A percentile compares a stretch with the other conserved stretches of the same genome.
These are phyloP conservation scores for Russula brevipes DNA, from an alignment of 768 basidiomycete genomes.

Conservation along the genomic window DNA sequence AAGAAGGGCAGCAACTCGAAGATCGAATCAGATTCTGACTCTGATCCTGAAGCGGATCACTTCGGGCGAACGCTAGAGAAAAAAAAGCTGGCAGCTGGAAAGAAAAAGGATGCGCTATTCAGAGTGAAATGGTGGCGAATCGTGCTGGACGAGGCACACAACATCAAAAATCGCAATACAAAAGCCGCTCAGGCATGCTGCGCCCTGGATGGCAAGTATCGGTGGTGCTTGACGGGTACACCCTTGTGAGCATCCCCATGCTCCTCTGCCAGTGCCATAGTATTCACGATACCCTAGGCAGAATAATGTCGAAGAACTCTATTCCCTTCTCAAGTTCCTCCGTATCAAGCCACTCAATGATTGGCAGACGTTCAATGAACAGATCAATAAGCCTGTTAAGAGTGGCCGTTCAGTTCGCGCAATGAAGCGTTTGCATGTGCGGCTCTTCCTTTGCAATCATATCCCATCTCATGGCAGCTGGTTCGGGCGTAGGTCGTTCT, in stretches of 20 bases:
- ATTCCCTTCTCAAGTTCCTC: slow-evolving; percentile 84
- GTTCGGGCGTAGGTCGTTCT: slow-evolving; percentile 56
- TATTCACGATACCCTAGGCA: slow-evolving; percentile 6
- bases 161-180: slow-evolving; percentile 83
- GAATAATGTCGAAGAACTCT: slow-evolving; percentile 82
- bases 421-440: slow-evolving; percentile 79
- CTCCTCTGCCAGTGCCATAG: neutral
- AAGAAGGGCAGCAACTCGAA: slow-evolving; percentile 36
- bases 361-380: slow-evolving; percentile 71
- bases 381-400: slow-evolving; percentile 79
- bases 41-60: slow-evolving; percentile 39
- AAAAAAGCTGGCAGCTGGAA: slow-evolving; percentile 41
- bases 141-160: slow-evolving; percentile 94
- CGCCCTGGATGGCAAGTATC: slow-evolving; percentile 66
- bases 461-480: neutral
- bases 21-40: slow-evolving; percentile 29
- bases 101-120: slow-evolving; percentile 63
- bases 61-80: slow-evolving; percentile 44
- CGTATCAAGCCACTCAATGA: slow-evolving; percentile 76
- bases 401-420: slow-evolving; percentile 56
- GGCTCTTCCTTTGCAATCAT: slow-evolving; percentile 13
- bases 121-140: slow-evolving; percentile 78
- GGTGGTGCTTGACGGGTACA: slow-evolving; percentile 88
- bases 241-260: slow-evolving; percentile 47
- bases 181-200: slow-evolving; percentile 77